Conservation (phyloP, 2,329 filamentous ascomycete species). For the Xylaria sp. region DNA sequence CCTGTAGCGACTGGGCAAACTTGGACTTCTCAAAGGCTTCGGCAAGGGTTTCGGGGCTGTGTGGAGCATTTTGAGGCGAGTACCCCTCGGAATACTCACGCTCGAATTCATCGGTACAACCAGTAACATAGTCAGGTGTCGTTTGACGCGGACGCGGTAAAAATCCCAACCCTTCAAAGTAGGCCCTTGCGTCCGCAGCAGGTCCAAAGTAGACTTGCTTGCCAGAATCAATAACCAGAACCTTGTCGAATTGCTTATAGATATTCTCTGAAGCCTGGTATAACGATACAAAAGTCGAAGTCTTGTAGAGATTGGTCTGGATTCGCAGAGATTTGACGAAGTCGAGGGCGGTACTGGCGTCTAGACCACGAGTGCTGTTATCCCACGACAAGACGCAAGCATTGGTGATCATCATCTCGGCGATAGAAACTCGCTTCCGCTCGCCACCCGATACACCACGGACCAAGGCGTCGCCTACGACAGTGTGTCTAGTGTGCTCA, state of each 20-base stretch:
- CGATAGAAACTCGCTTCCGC: conserved; percentile 82
- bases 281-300: conserved; percentile 84
- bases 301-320: conserved; percentile 85
- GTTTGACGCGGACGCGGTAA: conserved; percentile 80
- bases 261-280: conserved; percentile 89
- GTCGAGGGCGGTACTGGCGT: conserved; percentile 74
- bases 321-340: conserved; percentile 78
- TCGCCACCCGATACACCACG: conserved; percentile 84
- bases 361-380: conserved; percentile 76
- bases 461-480: conserved; percentile 84
- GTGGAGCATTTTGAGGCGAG: conserved; percentile 73
- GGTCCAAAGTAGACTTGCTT: conserved; percentile 82
- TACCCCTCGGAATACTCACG: conserved; percentile 77
- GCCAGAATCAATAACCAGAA: conserved; percentile 81
- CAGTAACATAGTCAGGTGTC: conserved; percentile 83
- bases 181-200: conserved; percentile 71
- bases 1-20: conserved; percentile 65
- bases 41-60: conserved; percentile 72
- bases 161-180: conserved; percentile 83
- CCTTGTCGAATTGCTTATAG: conserved; percentile 83
- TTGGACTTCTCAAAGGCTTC: conserved; percentile 76
- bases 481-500: conserved; percentile 84
- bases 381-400: conserved; percentile 81
- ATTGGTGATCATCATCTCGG: conserved; percentile 82
- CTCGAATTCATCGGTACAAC: conserved; percentile 86